Conservation (phyloP, 805 yeast species). For the Monosporozyma unispora region DNA sequence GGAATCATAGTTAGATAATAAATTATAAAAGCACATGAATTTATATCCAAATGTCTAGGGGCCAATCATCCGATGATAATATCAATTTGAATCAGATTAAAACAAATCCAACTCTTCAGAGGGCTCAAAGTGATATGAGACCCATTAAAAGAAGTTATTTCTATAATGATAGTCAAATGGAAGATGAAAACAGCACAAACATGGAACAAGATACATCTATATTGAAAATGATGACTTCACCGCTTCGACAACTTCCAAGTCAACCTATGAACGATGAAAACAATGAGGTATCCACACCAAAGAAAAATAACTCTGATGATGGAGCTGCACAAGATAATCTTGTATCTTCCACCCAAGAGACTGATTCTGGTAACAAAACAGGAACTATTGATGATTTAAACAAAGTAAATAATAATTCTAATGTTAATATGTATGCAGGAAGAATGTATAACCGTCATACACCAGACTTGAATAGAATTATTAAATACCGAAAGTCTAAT, state of each 20-base stretch:
- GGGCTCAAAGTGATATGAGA: not conserved
- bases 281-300: not conserved
- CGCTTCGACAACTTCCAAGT: not conserved
- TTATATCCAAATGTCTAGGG: not conserved
- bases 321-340: not conserved
- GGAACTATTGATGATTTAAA: too few species aligned
- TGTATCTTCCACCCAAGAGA: not conserved
- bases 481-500: constrained; percentile 17
- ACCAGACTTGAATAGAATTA: constrained; percentile 22
- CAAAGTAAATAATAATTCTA: not conserved
- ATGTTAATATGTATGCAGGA: not conserved
- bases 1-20: not conserved
- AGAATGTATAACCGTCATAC: constrained; percentile 15
- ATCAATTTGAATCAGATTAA: not conserved
- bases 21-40: not conserved
- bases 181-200: not conserved
- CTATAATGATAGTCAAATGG: not conserved
- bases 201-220: not conserved
- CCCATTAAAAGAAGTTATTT: not conserved
- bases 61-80: not conserved
- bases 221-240: not conserved
- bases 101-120: not conserved
- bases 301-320: not conserved
- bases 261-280: not conserved
- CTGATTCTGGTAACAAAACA: not conserved